A percentile compares a stretch with the other conserved stretches of the same genome.
These are phyloP conservation scores for Hysterium pulicare DNA, from an alignment of 2,329 filamentous ascomycete genomes.

Conservation along the genomic window DNA sequence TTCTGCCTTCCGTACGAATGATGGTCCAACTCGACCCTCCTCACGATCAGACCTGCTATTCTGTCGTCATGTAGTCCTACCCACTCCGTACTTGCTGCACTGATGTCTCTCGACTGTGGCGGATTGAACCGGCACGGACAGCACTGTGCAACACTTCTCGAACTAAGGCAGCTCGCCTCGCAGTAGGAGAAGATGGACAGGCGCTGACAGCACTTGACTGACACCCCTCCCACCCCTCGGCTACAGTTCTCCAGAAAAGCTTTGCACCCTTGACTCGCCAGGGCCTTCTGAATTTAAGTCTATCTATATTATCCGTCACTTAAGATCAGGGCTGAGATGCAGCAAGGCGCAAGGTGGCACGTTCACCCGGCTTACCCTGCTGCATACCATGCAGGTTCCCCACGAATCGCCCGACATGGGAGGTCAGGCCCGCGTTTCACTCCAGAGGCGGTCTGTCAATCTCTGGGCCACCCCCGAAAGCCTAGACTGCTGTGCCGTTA, in stretches of 20 bases:
- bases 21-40: too few relatives aligned
- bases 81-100: too few relatives aligned
- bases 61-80: too few relatives aligned
- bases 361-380: conserved; percentile 9
- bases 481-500: conserved; percentile 32
- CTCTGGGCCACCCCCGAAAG: conserved; percentile 32
- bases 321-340: conserved; percentile 21
- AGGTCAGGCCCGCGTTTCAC: conserved; percentile 38
- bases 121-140: too few relatives aligned
- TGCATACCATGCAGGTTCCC: conserved; percentile 25
- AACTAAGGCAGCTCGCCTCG: conserved; percentile 6
- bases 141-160: conserved; percentile 3
- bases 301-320: conserved; percentile 15
- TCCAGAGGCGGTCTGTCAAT: conserved; percentile 27
- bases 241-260: conserved; percentile 9
- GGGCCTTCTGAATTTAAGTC: conserved; percentile 12
- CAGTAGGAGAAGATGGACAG: background rate
- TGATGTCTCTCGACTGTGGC: too few relatives aligned
- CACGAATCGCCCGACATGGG: conserved; percentile 39
- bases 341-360: conserved; percentile 16
- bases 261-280: conserved; percentile 10
- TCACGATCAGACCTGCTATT: too few relatives aligned
- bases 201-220: background rate
- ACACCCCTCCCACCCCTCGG: conserved; percentile 1
- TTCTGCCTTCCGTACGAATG: too few relatives aligned